Conservation (phyloP, 345 rosid genomes). For the Arabidopsis arenosa region DNA sequence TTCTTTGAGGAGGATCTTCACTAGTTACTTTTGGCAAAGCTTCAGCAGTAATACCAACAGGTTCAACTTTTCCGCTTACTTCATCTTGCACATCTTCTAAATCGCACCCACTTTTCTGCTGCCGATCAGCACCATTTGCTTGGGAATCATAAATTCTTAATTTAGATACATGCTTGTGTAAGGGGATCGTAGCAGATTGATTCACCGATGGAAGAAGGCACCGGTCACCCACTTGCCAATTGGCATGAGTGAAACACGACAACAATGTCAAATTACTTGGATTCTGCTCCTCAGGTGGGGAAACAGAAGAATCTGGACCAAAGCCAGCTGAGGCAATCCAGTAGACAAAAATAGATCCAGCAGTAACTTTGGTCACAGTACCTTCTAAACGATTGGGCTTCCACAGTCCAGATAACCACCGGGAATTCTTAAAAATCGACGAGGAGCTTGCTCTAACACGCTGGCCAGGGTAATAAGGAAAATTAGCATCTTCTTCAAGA, state of each 20-base stretch:
- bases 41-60: constrained; percentile 49
- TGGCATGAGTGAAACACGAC: constrained; percentile 87
- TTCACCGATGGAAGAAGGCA: constrained; percentile 67
- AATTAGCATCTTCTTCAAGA: constrained; percentile 84
- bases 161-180: constrained; percentile 60
- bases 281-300: constrained; percentile 95
- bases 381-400: constrained; percentile 90
- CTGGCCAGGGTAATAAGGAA: constrained; percentile 92
- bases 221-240: constrained; percentile 98
- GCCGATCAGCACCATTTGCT: constrained; percentile 45
- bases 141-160: constrained; percentile 56
- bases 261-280: constrained; percentile 83
- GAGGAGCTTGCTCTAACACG: constrained; percentile 90
- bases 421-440: constrained; percentile 77
- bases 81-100: constrained; percentile 62
- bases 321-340: constrained; percentile 98
- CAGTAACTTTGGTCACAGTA: constrained; percentile 85
- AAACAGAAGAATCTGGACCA: constrained; percentile 82
- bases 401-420: constrained; percentile 91
- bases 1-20: constrained; percentile 42
- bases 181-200: constrained; percentile 51
- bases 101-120: constrained; percentile 47
- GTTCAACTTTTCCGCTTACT: constrained; percentile 49
- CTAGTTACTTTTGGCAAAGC: constrained; percentile 48
- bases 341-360: constrained; percentile 85